Evolutionary conservation across 1,284 basidiomycete species (phyloP).

Genomic region (Malassezia restricta): DNA sequence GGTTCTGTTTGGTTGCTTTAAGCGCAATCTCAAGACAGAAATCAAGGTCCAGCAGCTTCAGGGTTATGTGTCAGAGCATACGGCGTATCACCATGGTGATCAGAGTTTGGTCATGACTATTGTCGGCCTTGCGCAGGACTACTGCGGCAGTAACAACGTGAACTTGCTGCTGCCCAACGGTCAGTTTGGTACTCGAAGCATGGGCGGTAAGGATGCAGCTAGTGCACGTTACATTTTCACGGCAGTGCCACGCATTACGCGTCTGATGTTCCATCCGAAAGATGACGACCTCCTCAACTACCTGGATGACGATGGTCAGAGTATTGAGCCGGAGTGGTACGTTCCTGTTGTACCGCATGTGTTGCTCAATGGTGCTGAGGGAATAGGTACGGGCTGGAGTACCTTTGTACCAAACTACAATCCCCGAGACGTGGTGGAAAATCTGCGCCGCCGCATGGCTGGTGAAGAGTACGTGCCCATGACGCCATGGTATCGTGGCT

Average conservation of each 20-base stretch:
- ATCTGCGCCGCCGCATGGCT: constrained; percentile 73
- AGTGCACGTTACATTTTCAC: constrained; percentile 96
- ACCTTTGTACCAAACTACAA: constrained; percentile 88
- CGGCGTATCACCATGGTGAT: constrained; percentile 96
- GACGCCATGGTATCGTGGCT: constrained; percentile 95
- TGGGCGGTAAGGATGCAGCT: constrained; percentile 59
- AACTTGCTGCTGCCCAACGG: constrained; percentile 80
- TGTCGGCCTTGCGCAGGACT: constrained; percentile 84
- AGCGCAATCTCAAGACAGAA: constrained; percentile 78
- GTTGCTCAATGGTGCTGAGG: constrained; percentile 86
- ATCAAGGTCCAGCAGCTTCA: constrained; percentile 93
- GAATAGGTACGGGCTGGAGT: constrained; percentile 98
- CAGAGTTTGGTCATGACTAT: constrained; percentile 74
- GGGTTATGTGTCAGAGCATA: constrained; percentile 85
- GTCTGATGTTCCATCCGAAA: constrained; percentile 65
- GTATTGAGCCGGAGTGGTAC: constrained; percentile 91
- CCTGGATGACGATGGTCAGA: constrained; percentile 73
- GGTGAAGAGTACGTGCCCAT: constrained; percentile 74
- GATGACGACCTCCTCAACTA: constrained; percentile 77
- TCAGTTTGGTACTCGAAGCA: constrained; percentile 71
- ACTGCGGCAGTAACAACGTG: constrained; percentile 89
- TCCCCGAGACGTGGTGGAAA: constrained; percentile 75
- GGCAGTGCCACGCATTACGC: constrained; percentile 63
- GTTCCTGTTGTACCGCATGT: constrained; percentile 80
- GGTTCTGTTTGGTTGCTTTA: constrained; percentile 90